Percentiles rank a stretch among this genome's conserved stretches.
These are phyloP conservation scores for Agaricus sinodeliciosus DNA, from an alignment of 768 basidiomycete genomes.

Conservation along the genomic window DNA sequence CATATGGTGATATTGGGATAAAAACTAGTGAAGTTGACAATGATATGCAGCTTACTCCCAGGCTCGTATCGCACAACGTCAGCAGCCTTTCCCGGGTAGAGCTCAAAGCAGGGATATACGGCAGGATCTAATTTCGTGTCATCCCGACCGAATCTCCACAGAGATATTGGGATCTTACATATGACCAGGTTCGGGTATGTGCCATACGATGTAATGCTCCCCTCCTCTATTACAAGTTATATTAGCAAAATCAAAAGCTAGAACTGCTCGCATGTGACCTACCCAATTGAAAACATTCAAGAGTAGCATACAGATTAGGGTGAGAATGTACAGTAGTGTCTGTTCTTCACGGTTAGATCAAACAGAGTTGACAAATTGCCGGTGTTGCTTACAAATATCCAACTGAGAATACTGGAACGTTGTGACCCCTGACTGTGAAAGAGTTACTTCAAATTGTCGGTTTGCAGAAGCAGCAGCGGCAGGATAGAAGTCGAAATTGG, in stretches of 20 bases:
- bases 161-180: background rate
- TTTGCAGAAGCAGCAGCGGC: background rate
- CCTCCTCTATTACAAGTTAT: background rate
- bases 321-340: no score
- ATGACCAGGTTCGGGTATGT: constrained; percentile 5
- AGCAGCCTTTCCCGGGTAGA: constrained; percentile 15
- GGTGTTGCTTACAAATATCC: background rate
- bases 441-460: no score
- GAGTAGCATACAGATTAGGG: background rate
- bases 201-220: background rate
- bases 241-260: background rate
- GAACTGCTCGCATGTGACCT: background rate
- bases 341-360: no score
- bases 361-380: no score
- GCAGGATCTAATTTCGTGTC: constrained; percentile 27
- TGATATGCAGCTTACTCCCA: background rate
- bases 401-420: no score
- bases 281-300: background rate
- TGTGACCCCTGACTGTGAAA: no score
- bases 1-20: constrained; percentile 34
- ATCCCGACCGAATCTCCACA: background rate
- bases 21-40: background rate
- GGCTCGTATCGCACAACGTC: background rate
- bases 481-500: constrained; percentile 27
- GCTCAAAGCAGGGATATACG: constrained; percentile 20